Conservation (phyloP, 352 stramenopile genomes). For the Phytophthora fragariaefolia region DNA sequence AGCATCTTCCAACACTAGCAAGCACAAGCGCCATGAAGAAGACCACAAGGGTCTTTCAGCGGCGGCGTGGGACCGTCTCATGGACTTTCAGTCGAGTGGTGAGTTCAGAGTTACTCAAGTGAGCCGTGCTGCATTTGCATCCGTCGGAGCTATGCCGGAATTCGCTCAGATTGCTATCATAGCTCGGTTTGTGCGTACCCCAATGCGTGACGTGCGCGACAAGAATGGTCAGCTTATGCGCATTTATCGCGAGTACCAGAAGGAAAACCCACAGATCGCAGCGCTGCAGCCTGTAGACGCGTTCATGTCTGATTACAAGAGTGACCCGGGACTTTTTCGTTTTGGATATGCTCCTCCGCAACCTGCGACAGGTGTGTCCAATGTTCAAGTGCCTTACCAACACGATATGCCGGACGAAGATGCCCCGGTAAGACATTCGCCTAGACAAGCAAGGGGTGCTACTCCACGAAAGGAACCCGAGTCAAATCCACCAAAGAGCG, state of each 20-base stretch:
- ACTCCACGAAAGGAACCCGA: conserved; percentile 13
- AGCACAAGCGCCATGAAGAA: conserved; percentile 30
- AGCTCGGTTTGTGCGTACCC: conserved; percentile 67
- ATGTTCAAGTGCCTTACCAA: conserved; percentile 59
- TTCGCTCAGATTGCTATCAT: conserved; percentile 82
- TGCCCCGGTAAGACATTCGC: conserved; percentile 18
- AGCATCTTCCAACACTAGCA: conserved; percentile 25
- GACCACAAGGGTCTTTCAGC: conserved; percentile 65
- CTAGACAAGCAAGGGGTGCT: conserved; percentile 17
- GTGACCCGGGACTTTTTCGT: conserved; percentile 60
- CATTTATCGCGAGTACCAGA: conserved; percentile 74
- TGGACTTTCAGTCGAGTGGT: conserved; percentile 69
- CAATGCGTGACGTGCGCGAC: conserved; percentile 67
- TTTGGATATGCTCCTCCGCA: conserved; percentile 80
- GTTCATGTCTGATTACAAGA: conserved; percentile 53
- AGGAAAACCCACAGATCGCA: conserved; percentile 71
- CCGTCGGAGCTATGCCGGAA: conserved; percentile 68
- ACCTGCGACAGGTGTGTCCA: conserved; percentile 58
- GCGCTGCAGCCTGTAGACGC: conserved; percentile 53
- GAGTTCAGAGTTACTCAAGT: conserved; percentile 79
- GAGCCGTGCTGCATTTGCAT: conserved; percentile 71
- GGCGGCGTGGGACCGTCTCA: conserved; percentile 76
- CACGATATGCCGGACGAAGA: conserved; percentile 40
- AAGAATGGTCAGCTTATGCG: conserved; percentile 84
- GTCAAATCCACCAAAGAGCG: conserved; percentile 23